Base-by-base conservation (phyloP, 352 stramenopile genomes). In the Phytophthora vignae region DNA sequence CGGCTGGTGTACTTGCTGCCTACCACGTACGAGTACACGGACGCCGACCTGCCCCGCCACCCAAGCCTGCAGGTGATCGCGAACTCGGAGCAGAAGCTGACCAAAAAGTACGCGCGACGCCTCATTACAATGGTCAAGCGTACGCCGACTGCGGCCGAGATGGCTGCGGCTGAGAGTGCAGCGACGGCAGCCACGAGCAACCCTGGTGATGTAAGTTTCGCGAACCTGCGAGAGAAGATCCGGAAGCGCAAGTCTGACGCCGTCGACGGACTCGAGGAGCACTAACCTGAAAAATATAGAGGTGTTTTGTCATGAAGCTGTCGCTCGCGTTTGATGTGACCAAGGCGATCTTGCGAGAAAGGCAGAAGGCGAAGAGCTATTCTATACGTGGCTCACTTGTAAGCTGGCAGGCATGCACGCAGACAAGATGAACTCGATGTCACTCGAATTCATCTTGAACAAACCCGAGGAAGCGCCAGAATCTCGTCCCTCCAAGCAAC, bases 71-170 rank as follows among this genome's bases (percentile, higher is more conserved):
- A 84, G 15, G 73, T 96, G 29, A 67, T 96, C 14, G 77, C 85
- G 15, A 96, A 95, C 69, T 94, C 85, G 58, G 85, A 96, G 68
- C 84, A 97, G 70, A 89, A 91, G 64, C 78, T 97, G 64, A 92
- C 88, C 22, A 88, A 82, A 67, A 93, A 93, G 75, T 93, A 96
- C 66, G 86, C 86, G n/a, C 78, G 91, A 14, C 80, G 88, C 27
- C 71, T 96, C 21, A 93, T 97, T 59, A 96, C 88, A 44, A 97
- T 97, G 91, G 74, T 93, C 44, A 96, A 96, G 76, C 75, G 69
- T 49, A 74, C 73, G 8, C 64, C 71, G 33, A 57, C 55, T 25
- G 61, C 67, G 42, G 49, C 64, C 19, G 61, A 76, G 27, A 73
- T 72, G 33, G 58, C 64, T 50, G 54, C 38, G 17, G 54, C 38